phyloP scores from a whole-genome alignment of 768 basidiomycete species.

The Dendrothele bispora region DNA sequence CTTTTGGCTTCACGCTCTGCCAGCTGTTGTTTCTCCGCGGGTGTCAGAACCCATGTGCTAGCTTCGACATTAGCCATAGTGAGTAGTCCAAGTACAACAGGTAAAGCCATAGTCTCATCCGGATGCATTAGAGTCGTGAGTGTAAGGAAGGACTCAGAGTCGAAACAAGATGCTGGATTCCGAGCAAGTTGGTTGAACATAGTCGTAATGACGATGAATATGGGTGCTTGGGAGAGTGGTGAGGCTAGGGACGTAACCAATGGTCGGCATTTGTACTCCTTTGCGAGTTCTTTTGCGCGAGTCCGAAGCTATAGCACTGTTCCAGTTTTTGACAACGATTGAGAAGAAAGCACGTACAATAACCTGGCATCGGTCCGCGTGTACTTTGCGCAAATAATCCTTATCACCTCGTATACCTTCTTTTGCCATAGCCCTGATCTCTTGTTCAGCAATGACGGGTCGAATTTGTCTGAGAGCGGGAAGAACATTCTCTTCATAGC shows the following conservation, averaged over 20 bases:
- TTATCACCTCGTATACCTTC: conserved; percentile 56
- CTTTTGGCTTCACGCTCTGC: conserved; percentile 47
- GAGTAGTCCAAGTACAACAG: conserved; percentile 69
- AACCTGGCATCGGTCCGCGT: conserved; percentile 46
- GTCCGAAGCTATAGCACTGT: conserved; percentile 42
- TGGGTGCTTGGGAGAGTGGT: conserved; percentile 65
- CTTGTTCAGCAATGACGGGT: conserved; percentile 27
- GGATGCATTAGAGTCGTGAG: conserved; percentile 69
- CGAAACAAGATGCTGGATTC: conserved; percentile 62
- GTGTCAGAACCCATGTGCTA: conserved; percentile 68
- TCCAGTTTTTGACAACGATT: conserved; percentile 1
- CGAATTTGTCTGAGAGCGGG: conserved; percentile 55
- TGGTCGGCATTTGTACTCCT: conserved; percentile 57
- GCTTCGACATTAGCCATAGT: conserved; percentile 83
- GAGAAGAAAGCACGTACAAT: conserved; percentile 37
- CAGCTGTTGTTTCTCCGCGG: conserved; percentile 53
- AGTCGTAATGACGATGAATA: conserved; percentile 68
- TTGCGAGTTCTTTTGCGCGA: conserved; percentile 60
- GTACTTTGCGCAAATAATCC: conserved; percentile 46
- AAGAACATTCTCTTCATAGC: conserved; percentile 59
- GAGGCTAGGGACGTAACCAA: conserved; percentile 59
- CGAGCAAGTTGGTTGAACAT: conserved; percentile 54
- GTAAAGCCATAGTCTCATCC: conserved; percentile 69
- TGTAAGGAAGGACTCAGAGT: conserved; percentile 76
- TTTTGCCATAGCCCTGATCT: conserved; percentile 44